A percentile compares a stretch with the other conserved stretches of the same genome.
phyloP scores from a whole-genome alignment of 1,284 basidiomycete genomes.

The Mycena sp. region DNA sequence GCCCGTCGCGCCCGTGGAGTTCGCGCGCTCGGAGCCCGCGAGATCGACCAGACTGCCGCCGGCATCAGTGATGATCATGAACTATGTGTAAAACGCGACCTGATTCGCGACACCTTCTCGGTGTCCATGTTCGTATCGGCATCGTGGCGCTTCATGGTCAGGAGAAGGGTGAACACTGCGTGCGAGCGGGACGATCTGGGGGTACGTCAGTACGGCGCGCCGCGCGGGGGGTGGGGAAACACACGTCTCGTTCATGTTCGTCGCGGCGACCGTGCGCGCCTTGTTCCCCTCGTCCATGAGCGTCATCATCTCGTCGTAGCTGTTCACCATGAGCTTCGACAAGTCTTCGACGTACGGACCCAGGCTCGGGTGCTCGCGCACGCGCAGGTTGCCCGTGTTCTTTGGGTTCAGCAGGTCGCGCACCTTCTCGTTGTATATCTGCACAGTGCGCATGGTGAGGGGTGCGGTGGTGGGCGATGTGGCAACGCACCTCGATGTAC shows the following conservation, averaged over 20 bases:
- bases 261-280: slow-evolving; percentile 96
- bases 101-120: slow-evolving; percentile 97
- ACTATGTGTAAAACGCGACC: slow-evolving; percentile 52
- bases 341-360: slow-evolving; percentile 98
- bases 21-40: slow-evolving; percentile 97
- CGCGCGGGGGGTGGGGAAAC: no score
- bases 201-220: no score
- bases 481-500: slow-evolving; percentile 86
- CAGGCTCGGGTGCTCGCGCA: slow-evolving; percentile 94
- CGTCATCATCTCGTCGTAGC: slow-evolving; percentile 96
- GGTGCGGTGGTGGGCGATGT: not conserved
- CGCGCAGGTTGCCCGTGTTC: slow-evolving; percentile 95
- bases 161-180: slow-evolving; percentile 94
- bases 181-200: slow-evolving; percentile 98
- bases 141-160: slow-evolving; percentile 92
- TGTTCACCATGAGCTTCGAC: slow-evolving; percentile 91
- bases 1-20: slow-evolving; percentile 96
- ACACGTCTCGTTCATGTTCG: slow-evolving; percentile 99
- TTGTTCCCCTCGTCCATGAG: slow-evolving; percentile 99
- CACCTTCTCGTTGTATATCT: slow-evolving; percentile 99
- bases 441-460: slow-evolving; percentile 5
- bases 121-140: slow-evolving; percentile 86
- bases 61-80: slow-evolving; percentile 7
- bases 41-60: slow-evolving; percentile 84
- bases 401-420: slow-evolving; percentile 97